Base-by-base conservation (phyloP, 768 basidiomycete species). In the Filobasidium floriforme region DNA sequence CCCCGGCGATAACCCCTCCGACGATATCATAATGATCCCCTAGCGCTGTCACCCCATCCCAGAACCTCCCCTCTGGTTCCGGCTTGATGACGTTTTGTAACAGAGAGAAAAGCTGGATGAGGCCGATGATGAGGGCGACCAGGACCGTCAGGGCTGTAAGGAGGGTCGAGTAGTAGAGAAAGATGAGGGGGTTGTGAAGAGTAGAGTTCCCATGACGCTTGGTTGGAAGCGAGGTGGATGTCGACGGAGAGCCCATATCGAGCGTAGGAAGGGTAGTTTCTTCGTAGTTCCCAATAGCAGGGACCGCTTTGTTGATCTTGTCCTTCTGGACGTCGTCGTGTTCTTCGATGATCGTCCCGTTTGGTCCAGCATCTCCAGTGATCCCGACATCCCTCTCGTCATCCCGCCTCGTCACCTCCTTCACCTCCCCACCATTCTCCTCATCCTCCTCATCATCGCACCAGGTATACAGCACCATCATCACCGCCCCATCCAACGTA, bases 121-220 rank as follows among this genome's bases (percentile, higher is more conserved):
- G n/a, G 1, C 65, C 65, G 37, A 66, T 66, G 44, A 66, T 59
- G 14, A 66, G 41, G 1, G 65, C 65, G 11, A 66, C 60, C 7
- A 66, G 18, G 7, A 61, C 60, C 6, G 65, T 66, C 10, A 66
- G 40, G 19, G 59, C 65, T 6, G 65, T 66, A 18, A 66, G 41
- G 24, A 66, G 59, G 6, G 60, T 61, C 37, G 65, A 66, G 41
- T 66, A 66, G 52, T 66, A 66, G 37, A 66, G 65, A 40, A 61
- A 66, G 52, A 61, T 61, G 24, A 66, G 60, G 22, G 65, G 65
- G 37, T 61, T 60, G 28, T 59, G 64, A 7, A 57, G 54, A 6
- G 54, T 57, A 6, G 54, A 24, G 24, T 57, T 57, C 5, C 54
- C 54, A 15, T 57, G 54, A 7, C 54, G 22, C 15, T 57, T 57